Base-by-base conservation (phyloP, 2,329 filamentous ascomycete genomes). In the Aureobasidium mangrovei region DNA sequence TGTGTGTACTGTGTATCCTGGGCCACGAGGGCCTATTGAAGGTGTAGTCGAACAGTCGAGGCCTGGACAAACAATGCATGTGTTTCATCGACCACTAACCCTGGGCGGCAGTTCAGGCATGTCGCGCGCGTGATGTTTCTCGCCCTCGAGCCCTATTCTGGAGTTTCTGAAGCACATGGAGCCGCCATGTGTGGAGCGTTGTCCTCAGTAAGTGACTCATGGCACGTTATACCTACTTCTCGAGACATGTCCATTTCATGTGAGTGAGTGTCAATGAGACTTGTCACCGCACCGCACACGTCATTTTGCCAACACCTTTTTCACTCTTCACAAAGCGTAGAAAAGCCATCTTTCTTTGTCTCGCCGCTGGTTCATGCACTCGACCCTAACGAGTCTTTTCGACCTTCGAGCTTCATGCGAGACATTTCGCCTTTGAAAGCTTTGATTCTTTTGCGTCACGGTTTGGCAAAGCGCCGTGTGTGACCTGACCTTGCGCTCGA, bases 391-490 rank as follows among this genome's bases (percentile, higher is more conserved):
- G 18, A 44, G 24, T 44, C 26, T 12, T 5, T 29, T 8, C 5
- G 32, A 10, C 12, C n/a, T 24, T 53, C 12, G 7, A 53, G 10
- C 10, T 27, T 24, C 40, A 44, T 53, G 49, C 40, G 33, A 44
- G 49, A 44, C 40, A 38, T 38, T 5, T 44, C 18, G 12, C 35
- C 24, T 28, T 42, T 7, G 47, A 35, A 32, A 27, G n/a, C 26
- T 7, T 31, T 8, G 31, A 10, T 3, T 10, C 24, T 40, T 10
- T 24, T 32, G 29, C 47, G 39, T 24, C 29, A 51, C 28, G 18
- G 47, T 51, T 51, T 51, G 31, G 40, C 49, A 53, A 53, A 44
- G 49, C 49, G 49, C 49, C 40, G 26, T 53, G 49, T 53, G 29
- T 24, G 38, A 51, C 47, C 27, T 18, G 29, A 35, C 27, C 10